A percentile compares a stretch with the other conserved stretches of the same genome.
These are phyloP conservation scores for Venturia effusa DNA, from an alignment of 2,329 filamentous ascomycete species.

Conservation along the genomic window DNA sequence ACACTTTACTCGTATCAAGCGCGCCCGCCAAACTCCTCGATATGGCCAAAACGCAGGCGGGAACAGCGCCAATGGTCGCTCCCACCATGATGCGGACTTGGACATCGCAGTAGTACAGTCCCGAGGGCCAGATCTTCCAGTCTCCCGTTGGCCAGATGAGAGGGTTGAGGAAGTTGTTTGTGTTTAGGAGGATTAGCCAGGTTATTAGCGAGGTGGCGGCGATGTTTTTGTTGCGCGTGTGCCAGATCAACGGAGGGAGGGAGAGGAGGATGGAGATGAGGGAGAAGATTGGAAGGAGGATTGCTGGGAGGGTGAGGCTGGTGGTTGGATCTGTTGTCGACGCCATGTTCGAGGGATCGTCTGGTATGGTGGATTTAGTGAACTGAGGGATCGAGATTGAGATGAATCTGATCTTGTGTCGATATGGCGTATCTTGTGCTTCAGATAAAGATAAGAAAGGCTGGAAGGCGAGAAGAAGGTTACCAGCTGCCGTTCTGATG, in stretches of 20 bases:
- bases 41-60: conserved; percentile 45
- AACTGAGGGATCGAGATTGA: not conserved
- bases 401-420: not conserved
- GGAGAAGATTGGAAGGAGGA: conserved; percentile 38
- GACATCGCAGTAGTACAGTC: conserved; percentile 52
- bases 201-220: conserved; percentile 45
- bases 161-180: conserved; percentile 50
- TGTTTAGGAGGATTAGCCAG: conserved; percentile 46
- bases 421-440: not conserved
- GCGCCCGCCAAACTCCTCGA: conserved; percentile 49
- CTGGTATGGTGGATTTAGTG: not conserved
- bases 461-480: not conserved
- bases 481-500: not conserved
- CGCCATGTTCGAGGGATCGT: not conserved
- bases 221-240: conserved; percentile 50
- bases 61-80: conserved; percentile 28
- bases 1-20: conserved; percentile 44
- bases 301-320: conserved; percentile 21
- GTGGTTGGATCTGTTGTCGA: conserved; percentile 10
- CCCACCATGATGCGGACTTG: conserved; percentile 48
- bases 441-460: not conserved
- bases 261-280: conserved; percentile 41
- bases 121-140: conserved; percentile 34
- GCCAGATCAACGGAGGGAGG: conserved; percentile 48
- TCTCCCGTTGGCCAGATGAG: conserved; percentile 54